A percentile compares a stretch with the other conserved stretches of the same genome.
Conservation (phyloP, 1,284 basidiomycete genomes). For the Ceratobasidium sp. region DNA sequence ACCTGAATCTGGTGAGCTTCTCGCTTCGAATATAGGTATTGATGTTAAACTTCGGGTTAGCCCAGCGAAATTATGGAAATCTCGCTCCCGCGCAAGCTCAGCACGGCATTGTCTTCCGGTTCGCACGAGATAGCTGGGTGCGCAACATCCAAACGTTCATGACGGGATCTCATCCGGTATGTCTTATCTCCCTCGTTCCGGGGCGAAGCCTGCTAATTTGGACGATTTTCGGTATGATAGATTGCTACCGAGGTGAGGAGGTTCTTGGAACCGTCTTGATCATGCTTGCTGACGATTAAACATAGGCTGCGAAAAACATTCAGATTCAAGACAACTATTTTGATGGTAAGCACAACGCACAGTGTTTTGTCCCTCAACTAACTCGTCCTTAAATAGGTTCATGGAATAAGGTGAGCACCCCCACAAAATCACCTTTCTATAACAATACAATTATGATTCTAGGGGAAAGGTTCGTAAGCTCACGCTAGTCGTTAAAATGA, state of each 20-base stretch:
- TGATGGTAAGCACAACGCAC: conserved; percentile 23
- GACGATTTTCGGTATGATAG: not conserved
- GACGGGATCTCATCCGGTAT: conserved; percentile 43
- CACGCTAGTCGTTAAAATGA: not conserved
- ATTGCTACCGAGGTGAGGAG: conserved; percentile 39
- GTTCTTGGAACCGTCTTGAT: not conserved
- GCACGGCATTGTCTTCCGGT: conserved; percentile 43
- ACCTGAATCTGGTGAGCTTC: conserved; percentile 19
- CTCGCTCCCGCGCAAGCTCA: conserved; percentile 40
- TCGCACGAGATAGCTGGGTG: conserved; percentile 42
- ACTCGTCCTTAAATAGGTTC: conserved; percentile 12
- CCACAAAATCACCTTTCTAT: too few relatives aligned
- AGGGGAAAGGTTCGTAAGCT: conserved; percentile 26
- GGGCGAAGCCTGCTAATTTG: not conserved
- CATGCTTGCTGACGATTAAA: too few relatives aligned
- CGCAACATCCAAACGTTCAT: conserved; percentile 42
- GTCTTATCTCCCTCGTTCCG: not conserved
- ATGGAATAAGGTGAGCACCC: conserved; percentile 42
- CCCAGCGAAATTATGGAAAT: conserved; percentile 41
- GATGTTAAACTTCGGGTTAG: not conserved
- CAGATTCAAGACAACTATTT: conserved; percentile 45
- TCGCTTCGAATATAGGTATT: not conserved
- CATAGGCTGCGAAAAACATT: conserved; percentile 32
- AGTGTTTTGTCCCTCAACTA: not conserved
- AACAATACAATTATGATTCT: not conserved